phyloP scores from a whole-genome alignment of 306 rosid genomes.

The Herpetospermum pedunculosum region DNA sequence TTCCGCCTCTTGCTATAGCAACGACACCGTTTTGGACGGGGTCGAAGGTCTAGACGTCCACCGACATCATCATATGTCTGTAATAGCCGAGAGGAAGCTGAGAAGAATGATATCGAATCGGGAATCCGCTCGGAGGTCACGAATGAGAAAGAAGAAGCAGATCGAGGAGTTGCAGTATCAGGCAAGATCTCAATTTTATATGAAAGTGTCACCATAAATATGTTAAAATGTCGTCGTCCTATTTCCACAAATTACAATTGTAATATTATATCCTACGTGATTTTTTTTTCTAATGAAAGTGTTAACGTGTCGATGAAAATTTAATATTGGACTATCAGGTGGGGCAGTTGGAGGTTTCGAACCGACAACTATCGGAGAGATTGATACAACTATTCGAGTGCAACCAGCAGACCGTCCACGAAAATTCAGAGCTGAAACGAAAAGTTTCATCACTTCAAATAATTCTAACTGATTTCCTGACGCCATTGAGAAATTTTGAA shows the following conservation, averaged over 20 bases:
- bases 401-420: constrained; percentile 33
- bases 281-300: too few species aligned
- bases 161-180: constrained; percentile 27
- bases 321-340: background rate
- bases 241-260: too few species aligned
- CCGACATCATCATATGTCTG: background rate
- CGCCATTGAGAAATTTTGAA: constrained; percentile 13
- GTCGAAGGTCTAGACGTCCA: background rate
- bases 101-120: constrained; percentile 34
- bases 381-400: constrained; percentile 25
- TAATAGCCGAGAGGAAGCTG: constrained; percentile 17
- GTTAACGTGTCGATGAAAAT: background rate
- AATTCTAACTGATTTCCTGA: constrained; percentile 18
- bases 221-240: too few species aligned
- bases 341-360: constrained; percentile 20
- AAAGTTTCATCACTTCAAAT: constrained; percentile 35
- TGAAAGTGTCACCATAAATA: too few species aligned
- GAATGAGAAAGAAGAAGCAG: constrained; percentile 33
- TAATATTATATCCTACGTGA: too few species aligned
- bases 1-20: constrained; percentile 8
- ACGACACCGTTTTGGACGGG: constrained; percentile 6
- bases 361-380: constrained; percentile 30
- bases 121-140: constrained; percentile 26
- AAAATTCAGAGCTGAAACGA: constrained; percentile 34
- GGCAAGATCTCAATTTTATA: background rate